A percentile compares a stretch with the other conserved stretches of the same genome.
Evolutionary conservation across 1,284 basidiomycete genomes (phyloP).

Genomic region (Xerocomus amazonicus): DNA sequence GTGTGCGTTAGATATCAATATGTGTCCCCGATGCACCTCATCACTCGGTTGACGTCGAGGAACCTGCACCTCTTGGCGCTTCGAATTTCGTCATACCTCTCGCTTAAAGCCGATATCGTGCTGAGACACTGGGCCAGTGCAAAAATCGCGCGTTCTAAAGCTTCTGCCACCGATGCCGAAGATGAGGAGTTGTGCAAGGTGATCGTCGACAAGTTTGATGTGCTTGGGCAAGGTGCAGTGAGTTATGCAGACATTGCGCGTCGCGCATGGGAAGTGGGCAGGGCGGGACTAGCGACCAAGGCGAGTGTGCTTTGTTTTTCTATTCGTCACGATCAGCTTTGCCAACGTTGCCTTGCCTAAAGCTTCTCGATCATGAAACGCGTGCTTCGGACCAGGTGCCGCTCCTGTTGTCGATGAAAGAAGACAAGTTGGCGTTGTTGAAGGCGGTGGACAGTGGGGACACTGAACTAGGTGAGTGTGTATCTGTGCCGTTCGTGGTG

Average conservation of each 20-base stretch:
- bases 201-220: slow-evolving; percentile 87
- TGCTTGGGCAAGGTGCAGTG: slow-evolving; percentile 66
- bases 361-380: slow-evolving; percentile 92
- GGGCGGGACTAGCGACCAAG: slow-evolving; percentile 84
- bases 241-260: slow-evolving; percentile 95
- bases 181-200: slow-evolving; percentile 78
- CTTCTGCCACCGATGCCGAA: slow-evolving; percentile 49
- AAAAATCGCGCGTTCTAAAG: slow-evolving; percentile 76
- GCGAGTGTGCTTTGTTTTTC: slow-evolving; percentile 37
- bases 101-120: slow-evolving; percentile 81
- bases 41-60: slow-evolving; percentile 80
- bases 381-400: slow-evolving; percentile 93
- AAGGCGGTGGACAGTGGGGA: slow-evolving; percentile 96
- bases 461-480: slow-evolving; percentile 79
- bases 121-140: slow-evolving; percentile 95
- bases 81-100: slow-evolving; percentile 84
- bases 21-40: slow-evolving; percentile 72
- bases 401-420: slow-evolving; percentile 89
- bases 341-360: slow-evolving; percentile 5
- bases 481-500: neutral
- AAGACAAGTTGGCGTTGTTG: slow-evolving; percentile 82
- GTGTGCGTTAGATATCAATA: slow-evolving; percentile 62
- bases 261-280: slow-evolving; percentile 90
- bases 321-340: neutral
- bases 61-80: slow-evolving; percentile 91